A percentile compares a stretch with the other conserved stretches of the same genome.
phyloP scores from a whole-genome alignment of 805 yeast genomes.

The Candida coquimbonensis region DNA sequence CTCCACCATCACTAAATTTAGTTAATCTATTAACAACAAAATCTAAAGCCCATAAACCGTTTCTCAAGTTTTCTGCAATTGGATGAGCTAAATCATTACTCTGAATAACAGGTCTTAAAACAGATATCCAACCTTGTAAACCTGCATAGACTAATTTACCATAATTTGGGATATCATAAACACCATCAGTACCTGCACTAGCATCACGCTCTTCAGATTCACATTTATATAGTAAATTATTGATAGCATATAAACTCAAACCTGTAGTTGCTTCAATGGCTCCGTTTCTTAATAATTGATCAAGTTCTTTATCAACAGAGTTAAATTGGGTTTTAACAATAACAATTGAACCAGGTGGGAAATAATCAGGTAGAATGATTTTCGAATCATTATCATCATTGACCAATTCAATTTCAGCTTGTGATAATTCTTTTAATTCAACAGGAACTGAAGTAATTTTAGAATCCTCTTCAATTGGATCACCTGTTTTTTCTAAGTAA shows the following conservation, averaged over 20 bases:
- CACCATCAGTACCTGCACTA: constrained; percentile 64
- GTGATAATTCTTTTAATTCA: constrained; percentile 43
- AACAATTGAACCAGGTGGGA: constrained; percentile 89
- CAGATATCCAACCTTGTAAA: constrained; percentile 84
- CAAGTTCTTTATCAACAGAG: constrained; percentile 58
- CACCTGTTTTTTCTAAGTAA: constrained; percentile 47
- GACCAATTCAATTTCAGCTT: constrained; percentile 41
- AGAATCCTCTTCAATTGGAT: constrained; percentile 30
- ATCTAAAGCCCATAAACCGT: constrained; percentile 88
- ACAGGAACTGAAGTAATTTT: constrained; percentile 62
- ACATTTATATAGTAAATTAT: constrained; percentile 66
- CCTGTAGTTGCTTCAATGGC: constrained; percentile 66
- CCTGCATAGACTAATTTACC: constrained; percentile 85
- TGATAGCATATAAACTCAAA: constrained; percentile 61
- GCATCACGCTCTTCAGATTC: constrained; percentile 86
- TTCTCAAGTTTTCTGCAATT: constrained; percentile 68
- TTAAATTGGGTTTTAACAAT: constrained; percentile 67
- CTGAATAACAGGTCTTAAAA: constrained; percentile 52
- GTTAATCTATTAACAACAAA: constrained; percentile 56
- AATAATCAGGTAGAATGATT: constrained; percentile 51
- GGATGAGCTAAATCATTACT: constrained; percentile 81
- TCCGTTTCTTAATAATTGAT: constrained; percentile 61
- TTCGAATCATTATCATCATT: constrained; percentile 34
- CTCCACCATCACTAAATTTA: constrained; percentile 41
- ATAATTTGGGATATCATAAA: constrained; percentile 63